A percentile compares a stretch with the other conserved stretches of the same genome.
These are phyloP conservation scores for Ceratocystis huliohia DNA, from an alignment of 2,329 filamentous ascomycete genomes.

Conservation along the genomic window DNA sequence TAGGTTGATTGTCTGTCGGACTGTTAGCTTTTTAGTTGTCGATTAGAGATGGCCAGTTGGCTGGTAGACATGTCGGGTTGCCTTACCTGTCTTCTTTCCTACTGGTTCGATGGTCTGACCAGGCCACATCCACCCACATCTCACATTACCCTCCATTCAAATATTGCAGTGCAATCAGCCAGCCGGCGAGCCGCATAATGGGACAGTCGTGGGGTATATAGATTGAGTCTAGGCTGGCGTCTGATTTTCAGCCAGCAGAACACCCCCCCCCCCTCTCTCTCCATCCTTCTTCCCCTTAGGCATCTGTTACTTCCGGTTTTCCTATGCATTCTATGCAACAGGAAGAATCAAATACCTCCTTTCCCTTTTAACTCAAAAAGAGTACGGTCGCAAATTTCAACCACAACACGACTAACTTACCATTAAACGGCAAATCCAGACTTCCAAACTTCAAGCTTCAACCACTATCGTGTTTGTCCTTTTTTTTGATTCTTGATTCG, in stretches of 20 bases:
- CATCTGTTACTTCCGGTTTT: background rate
- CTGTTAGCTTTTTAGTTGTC: background rate
- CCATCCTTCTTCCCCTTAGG: slow-evolving; percentile 5
- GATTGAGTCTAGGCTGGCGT: slow-evolving; percentile 1
- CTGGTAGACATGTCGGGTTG: slow-evolving; percentile 5
- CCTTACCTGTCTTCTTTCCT: background rate
- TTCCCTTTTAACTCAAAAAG: background rate
- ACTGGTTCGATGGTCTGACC: slow-evolving; percentile 3
- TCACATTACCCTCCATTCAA: background rate
- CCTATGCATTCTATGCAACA: background rate
- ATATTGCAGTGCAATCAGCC: background rate
- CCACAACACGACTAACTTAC: background rate
- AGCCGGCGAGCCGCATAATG: slow-evolving; percentile 8
- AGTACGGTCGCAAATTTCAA: background rate
- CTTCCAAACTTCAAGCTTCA: background rate
- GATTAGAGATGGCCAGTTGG: background rate
- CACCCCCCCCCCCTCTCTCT: background rate
- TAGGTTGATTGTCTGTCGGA: background rate
- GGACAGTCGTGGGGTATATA: background rate
- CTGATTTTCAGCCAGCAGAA: background rate
- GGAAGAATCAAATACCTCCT: background rate
- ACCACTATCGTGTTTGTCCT: background rate
- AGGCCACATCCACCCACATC: background rate
- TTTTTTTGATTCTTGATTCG: background rate
- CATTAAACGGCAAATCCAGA: background rate